Conservation (phyloP, 768 basidiomycete genomes). For the Russula lepida region DNA sequence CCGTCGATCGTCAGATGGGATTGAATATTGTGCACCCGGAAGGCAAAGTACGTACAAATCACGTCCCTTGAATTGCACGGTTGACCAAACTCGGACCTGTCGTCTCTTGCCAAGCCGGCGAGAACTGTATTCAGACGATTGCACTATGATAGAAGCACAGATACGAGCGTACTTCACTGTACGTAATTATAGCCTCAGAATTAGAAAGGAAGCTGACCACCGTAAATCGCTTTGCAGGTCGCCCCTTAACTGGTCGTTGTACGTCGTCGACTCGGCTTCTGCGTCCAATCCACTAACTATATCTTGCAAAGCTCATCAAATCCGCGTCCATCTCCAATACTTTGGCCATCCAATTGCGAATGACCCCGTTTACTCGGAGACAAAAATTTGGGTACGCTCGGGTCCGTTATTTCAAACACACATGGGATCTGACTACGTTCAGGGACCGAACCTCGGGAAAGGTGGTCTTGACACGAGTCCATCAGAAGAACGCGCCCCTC, state of each 20-base stretch:
- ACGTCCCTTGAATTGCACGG: not conserved
- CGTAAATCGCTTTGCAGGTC: slow-evolving; percentile 40
- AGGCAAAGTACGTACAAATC: slow-evolving; percentile 60
- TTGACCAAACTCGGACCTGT: not conserved
- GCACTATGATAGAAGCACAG: slow-evolving; percentile 67
- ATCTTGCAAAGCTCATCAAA: slow-evolving; percentile 72
- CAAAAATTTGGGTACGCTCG: slow-evolving; percentile 58
- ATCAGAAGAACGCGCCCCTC: slow-evolving; percentile 54
- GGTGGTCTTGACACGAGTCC: slow-evolving; percentile 76
- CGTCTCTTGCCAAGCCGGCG: slow-evolving; percentile 45
- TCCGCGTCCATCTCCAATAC: slow-evolving; percentile 93
- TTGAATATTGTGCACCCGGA: slow-evolving; percentile 92
- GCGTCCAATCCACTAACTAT: not conserved
- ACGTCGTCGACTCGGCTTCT: slow-evolving; percentile 29
- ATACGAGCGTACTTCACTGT: slow-evolving; percentile 88
- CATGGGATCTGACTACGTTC: not conserved
- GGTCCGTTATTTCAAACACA: not conserved
- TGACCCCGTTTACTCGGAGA: slow-evolving; percentile 85
- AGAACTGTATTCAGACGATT: slow-evolving; percentile 83
- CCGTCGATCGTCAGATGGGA: slow-evolving; percentile 94
- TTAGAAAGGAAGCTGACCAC: not conserved
- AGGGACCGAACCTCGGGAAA: slow-evolving; percentile 69
- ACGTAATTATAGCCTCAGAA: slow-evolving; percentile 20
- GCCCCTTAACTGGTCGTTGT: slow-evolving; percentile 90
- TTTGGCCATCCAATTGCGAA: slow-evolving; percentile 92